phyloP scores from a whole-genome alignment of 306 rosid species.

The Vigna hirtella region DNA sequence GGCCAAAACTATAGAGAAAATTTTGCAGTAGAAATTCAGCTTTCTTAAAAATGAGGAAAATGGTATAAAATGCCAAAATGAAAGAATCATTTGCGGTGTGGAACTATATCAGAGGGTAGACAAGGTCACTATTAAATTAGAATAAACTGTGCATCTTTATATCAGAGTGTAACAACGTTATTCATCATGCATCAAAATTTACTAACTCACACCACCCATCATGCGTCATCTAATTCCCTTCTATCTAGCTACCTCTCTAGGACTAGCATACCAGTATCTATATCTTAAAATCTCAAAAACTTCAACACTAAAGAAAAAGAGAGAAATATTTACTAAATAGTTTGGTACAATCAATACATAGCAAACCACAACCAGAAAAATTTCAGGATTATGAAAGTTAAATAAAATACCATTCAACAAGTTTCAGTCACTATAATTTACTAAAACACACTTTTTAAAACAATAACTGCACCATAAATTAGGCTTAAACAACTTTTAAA shows the following conservation, averaged over 20 bases:
- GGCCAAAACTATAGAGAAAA: slow-evolving; percentile 65
- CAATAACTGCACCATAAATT: too few relatives aligned
- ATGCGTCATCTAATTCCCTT: slow-evolving; percentile 15
- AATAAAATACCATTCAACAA: too few relatives aligned
- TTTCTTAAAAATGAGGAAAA: slow-evolving; percentile 31
- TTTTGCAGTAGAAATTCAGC: slow-evolving; percentile 61
- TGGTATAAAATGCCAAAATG: slow-evolving; percentile 25
- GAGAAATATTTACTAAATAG: not conserved
- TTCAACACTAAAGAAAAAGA: not conserved
- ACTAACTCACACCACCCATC: not conserved
- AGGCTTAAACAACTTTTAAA: too few relatives aligned
- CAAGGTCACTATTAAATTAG: slow-evolving; percentile 12
- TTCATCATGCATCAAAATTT: not conserved
- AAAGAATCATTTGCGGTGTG: slow-evolving; percentile 11
- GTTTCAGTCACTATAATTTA: too few relatives aligned
- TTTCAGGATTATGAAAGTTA: too few relatives aligned
- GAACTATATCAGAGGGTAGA: not conserved
- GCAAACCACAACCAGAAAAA: too few relatives aligned
- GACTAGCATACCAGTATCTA: slow-evolving; percentile 16
- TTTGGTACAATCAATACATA: too few relatives aligned
- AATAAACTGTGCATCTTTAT: not conserved
- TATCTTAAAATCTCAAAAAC: slow-evolving; percentile 6
- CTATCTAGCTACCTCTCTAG: not conserved
- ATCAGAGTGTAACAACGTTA: not conserved
- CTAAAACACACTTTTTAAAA: too few relatives aligned